Evolutionary conservation across 306 rosid genomes (phyloP), one percentile per base, ranked within the genome.

Genomic region (Luffa acutangula): DNA sequence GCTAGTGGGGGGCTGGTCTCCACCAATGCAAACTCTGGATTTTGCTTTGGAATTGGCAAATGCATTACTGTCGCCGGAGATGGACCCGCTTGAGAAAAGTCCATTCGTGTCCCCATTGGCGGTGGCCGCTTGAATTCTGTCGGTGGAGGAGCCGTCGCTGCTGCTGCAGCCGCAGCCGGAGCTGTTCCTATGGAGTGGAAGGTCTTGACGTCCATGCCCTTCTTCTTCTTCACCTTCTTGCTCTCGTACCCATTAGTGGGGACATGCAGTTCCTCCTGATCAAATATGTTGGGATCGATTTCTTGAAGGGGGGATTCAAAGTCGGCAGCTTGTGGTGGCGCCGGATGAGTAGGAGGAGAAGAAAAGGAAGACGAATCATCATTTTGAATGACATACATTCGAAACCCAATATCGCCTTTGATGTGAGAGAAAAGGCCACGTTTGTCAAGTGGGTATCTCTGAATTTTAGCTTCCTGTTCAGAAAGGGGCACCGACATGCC

Each of bases 1-100:
- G 99, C 97, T 10, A 95, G 79, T 20, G 98, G 97, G 8, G 98
- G 99, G 33, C 85, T 85, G 13, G 98, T 93, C 88, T 93, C 99
- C 76, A 74, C 89, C 87, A 96, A 81, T 42, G 76, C 85, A 56
- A 63, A 96, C 53, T 96, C 98, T 0, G 99, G 99, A 75, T 90
- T 93, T 82, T 75, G 91, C 84, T 39, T 86, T 11, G 91, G 89
- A 39, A 81, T 43, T 86, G 88, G 93, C 97, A 91, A 90, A 1
- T 89, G 41, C 97, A 89, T 88, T 3, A 81, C 85, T 21, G 87
- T 87, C 5, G 94, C 88, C 3, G 85, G 49, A 25, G 52, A 45
- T 65, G 90, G 91, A 43, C 93, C 93, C 1, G 91, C 84, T 69
- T 81, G 87, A 5, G 99, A 94, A 34, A 76, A 90, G 82, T 93